Conservation (phyloP, 768 basidiomycete species). For the Russula sp. region DNA sequence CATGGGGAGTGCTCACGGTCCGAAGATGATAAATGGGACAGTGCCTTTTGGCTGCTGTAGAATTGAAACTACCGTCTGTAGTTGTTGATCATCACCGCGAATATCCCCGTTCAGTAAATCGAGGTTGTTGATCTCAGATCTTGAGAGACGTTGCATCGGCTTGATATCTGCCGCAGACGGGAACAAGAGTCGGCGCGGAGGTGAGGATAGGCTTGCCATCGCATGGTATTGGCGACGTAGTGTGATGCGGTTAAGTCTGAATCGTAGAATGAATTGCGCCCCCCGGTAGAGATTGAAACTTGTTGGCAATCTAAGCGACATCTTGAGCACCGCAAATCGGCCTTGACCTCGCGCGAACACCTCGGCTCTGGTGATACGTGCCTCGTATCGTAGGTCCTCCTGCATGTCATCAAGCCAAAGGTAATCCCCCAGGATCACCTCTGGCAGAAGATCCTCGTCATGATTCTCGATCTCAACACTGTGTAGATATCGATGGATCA, state of each 20-base stretch:
- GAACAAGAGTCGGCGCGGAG: constrained; percentile 44
- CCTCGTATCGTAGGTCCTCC: constrained; percentile 11
- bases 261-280: constrained; percentile 43
- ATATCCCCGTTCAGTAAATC: constrained; percentile 38
- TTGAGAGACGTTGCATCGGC: constrained; percentile 13
- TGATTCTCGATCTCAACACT: constrained; percentile 8
- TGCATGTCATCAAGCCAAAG: constrained; percentile 12
- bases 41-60: constrained; percentile 37
- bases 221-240: constrained; percentile 55
- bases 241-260: constrained; percentile 47
- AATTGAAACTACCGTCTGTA: constrained; percentile 43
- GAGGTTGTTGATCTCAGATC: constrained; percentile 13
- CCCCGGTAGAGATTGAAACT: constrained; percentile 36
- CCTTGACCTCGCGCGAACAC: neutral
- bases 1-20: constrained; percentile 39
- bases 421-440: constrained; percentile 7
- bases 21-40: constrained; percentile 52
- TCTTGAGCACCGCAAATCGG: constrained; percentile 32
- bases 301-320: constrained; percentile 41
- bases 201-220: constrained; percentile 35
- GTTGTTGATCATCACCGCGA: constrained; percentile 39
- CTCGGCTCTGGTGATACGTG: neutral
- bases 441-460: constrained; percentile 12
- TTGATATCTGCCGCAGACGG: constrained; percentile 32
- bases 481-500: neutral